Percentiles rank a stretch among this genome's conserved stretches.
phyloP scores from a whole-genome alignment of 371 early-diverging fungal genomes.

The Apophysomyces ossiformis region DNA sequence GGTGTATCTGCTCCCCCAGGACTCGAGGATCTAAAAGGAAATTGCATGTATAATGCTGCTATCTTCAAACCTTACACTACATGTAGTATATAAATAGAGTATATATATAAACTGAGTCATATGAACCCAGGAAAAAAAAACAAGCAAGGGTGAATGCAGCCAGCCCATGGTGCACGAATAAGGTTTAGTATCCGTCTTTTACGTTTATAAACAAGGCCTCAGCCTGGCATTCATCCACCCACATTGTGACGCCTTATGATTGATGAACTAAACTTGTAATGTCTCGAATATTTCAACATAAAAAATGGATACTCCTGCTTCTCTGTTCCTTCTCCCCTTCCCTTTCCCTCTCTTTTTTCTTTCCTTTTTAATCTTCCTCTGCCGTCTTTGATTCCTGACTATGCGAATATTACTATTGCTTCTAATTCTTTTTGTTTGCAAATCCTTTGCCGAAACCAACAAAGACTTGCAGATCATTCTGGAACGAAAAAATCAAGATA shows the following conservation, averaged over 20 bases:
- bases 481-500: slow-evolving; percentile 4
- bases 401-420: not conserved
- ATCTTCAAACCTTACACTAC: not conserved
- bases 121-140: too few species aligned
- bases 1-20: slow-evolving; percentile 44
- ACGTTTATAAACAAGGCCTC: not conserved
- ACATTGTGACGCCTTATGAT: not conserved
- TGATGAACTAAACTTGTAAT: not conserved
- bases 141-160: too few species aligned
- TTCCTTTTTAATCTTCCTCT: not conserved
- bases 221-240: not conserved
- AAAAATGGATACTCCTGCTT: too few species aligned
- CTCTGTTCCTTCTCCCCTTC: too few species aligned
- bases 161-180: too few species aligned
- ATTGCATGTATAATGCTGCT: not conserved
- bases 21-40: slow-evolving; percentile 18
- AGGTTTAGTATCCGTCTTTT: too few species aligned
- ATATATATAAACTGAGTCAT: too few species aligned
- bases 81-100: not conserved
- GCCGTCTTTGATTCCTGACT: not conserved
- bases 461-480: slow-evolving; percentile 2
- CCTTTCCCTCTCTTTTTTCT: slow-evolving; percentile 2
- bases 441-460: not conserved
- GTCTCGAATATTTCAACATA: not conserved
- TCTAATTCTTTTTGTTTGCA: not conserved